A percentile compares a stretch with the other conserved stretches of the same genome.
Evolutionary conservation across 108 stramenopile species (phyloP).

Genomic region (Cyclotella atomus): DNA sequence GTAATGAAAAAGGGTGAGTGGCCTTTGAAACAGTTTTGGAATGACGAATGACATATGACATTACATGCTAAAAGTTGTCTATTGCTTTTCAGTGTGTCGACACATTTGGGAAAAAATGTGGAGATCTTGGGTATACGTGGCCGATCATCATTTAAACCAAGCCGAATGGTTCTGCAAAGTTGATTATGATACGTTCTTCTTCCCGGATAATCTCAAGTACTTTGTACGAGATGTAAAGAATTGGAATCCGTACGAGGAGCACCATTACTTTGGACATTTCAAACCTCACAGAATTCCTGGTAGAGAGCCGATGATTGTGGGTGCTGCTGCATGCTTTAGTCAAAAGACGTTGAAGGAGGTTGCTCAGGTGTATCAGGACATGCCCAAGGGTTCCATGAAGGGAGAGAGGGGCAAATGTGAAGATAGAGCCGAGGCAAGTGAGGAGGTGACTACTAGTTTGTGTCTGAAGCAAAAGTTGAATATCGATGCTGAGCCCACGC

Average conservation of each 20-base stretch:
- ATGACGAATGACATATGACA: too few relatives aligned
- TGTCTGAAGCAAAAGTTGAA: constrained; percentile 46
- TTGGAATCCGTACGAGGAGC: constrained; percentile 39
- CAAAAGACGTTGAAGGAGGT: constrained; percentile 45
- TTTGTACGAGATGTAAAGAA: constrained; percentile 36
- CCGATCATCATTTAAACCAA: constrained; percentile 39
- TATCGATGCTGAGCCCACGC: constrained; percentile 34
- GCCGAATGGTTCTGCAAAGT: constrained; percentile 60
- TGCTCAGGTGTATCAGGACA: constrained; percentile 44
- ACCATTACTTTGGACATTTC: constrained; percentile 55
- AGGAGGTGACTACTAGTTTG: constrained; percentile 39
- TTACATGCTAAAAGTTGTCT: background rate
- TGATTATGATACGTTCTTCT: constrained; percentile 58
- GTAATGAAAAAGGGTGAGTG: constrained; percentile 31
- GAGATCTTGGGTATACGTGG: constrained; percentile 49
- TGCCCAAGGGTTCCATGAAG: constrained; percentile 42
- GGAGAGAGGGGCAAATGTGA: constrained; percentile 51
- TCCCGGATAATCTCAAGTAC: constrained; percentile 51
- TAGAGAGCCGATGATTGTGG: constrained; percentile 45
- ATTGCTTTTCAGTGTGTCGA: constrained; percentile 26
- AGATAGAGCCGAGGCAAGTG: constrained; percentile 48
- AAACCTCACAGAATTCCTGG: constrained; percentile 24
- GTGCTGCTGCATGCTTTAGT: constrained; percentile 47
- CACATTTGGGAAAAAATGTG: constrained; percentile 62
- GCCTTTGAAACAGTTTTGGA: too few relatives aligned